A percentile compares a stretch with the other conserved stretches of the same genome.
phyloP scores from a whole-genome alignment of 805 yeast species.

The Candida easanensis region DNA sequence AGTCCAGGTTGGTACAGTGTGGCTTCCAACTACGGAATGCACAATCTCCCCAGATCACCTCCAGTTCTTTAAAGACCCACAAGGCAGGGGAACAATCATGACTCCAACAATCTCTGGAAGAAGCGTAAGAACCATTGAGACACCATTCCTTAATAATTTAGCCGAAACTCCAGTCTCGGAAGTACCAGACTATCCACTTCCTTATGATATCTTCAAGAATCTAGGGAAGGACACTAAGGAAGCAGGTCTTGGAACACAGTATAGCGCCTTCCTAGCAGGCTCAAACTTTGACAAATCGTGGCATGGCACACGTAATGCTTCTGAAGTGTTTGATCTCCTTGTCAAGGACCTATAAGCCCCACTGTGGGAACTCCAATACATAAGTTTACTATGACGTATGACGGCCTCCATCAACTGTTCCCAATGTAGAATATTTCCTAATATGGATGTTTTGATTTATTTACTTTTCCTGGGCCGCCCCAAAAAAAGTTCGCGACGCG shows the following conservation, averaged over 20 bases:
- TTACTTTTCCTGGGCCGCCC: no score
- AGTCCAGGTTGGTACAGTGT: constrained; percentile 55
- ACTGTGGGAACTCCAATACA: no score
- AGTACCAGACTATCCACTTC: constrained; percentile 27
- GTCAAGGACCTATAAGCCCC: constrained; percentile 1
- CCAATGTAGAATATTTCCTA: not conserved
- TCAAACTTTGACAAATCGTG: constrained; percentile 15
- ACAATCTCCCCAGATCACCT: constrained; percentile 19
- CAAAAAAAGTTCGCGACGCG: not conserved
- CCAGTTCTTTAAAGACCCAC: constrained; percentile 15
- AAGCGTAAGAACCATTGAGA: constrained; percentile 22
- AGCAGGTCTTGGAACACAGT: constrained; percentile 1
- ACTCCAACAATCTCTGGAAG: constrained; percentile 25
- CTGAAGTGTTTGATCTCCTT: constrained; percentile 14
- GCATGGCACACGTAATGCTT: constrained; percentile 17
- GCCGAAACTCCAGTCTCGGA: not conserved
- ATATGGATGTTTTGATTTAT: not conserved
- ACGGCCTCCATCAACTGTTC: not conserved
- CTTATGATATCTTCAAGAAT: constrained; percentile 25
- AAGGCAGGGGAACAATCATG: constrained; percentile 29
- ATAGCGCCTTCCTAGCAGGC: constrained; percentile 20
- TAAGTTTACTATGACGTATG: no score
- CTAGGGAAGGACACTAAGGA: constrained; percentile 11
- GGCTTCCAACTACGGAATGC: constrained; percentile 30
- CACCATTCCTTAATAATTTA: constrained; percentile 24